phyloP scores from a whole-genome alignment of 768 basidiomycete species.

The Phaeolepiota aurea region DNA sequence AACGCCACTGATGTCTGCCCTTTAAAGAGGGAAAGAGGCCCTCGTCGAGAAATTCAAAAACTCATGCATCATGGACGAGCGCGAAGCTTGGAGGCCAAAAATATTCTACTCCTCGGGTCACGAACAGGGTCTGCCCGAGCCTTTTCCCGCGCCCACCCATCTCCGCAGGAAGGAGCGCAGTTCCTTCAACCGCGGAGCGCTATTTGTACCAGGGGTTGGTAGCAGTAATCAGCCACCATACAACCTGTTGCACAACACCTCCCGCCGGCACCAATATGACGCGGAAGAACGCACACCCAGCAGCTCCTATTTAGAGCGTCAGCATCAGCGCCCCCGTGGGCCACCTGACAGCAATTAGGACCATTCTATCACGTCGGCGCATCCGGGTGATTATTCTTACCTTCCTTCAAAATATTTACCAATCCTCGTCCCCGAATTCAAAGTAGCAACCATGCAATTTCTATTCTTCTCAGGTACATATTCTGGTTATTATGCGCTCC shows the following conservation, averaged over 20 bases:
- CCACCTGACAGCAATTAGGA: too few species aligned
- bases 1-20: not conserved
- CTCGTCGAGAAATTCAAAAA: slow-evolving; percentile 91
- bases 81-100: slow-evolving; percentile 74
- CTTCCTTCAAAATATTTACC: too few species aligned
- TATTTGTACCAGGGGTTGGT: slow-evolving; percentile 46
- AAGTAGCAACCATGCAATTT: too few species aligned
- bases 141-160: slow-evolving; percentile 79
- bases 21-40: slow-evolving; percentile 73
- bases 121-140: slow-evolving; percentile 66
- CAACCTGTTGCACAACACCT: slow-evolving; percentile 8
- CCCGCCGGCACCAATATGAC: slow-evolving; percentile 12
- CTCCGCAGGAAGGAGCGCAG: slow-evolving; percentile 78
- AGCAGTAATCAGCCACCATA: slow-evolving; percentile 4
- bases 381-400: too few species aligned
- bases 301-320: not conserved
- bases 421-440: too few species aligned
- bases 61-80: slow-evolving; percentile 83
- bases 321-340: not conserved
- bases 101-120: slow-evolving; percentile 76
- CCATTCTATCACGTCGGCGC: too few species aligned
- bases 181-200: slow-evolving; percentile 64
- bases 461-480: too few species aligned
- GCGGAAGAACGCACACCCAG: not conserved
- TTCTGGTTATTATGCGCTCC: too few species aligned